Evolutionary conservation across 345 rosid species (phyloP), one percentile per base, ranked within the genome.

Genomic region (Boechera stricta): DNA sequence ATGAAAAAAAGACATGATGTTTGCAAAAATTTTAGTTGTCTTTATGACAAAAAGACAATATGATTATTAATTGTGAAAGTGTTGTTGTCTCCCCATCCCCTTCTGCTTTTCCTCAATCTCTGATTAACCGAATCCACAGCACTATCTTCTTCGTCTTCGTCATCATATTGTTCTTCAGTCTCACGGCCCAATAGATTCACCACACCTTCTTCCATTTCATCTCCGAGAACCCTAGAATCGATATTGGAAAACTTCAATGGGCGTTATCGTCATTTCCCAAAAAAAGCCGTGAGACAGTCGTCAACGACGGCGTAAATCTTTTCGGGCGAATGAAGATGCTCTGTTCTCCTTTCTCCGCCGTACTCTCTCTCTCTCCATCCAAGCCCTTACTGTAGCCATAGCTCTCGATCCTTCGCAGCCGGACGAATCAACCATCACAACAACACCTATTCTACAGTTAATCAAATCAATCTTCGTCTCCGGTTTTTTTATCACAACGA

Each of bases 371-470:
- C 67, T 82, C 58, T 53, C 69, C 45, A 15, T 67, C 62, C 84
- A 53, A 49, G 12, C 67, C 58, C 73, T 69, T 16, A 38, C 76
- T 48, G 54, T 73, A 32, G 15, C 80, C 54, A 2, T 66, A 39
- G 75, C 85, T 38, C 73, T 80, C 38, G 72, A 71, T 78, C 80
- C 72, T 52, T 63, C 81, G 5, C 83, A 78, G 32, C 56, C 78
- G n/a, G 66, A 59, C 77, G 58, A 71, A 32, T 59, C 63, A 52
- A 80, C 47, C 38, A 78, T 76, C 74, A 61, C 65, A 5, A 29
- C 24, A 64, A 44, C 65, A 10, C 81, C 74, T 3, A 67, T 84
- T 79, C 49, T 85, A 45, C 84, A 82, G 90, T 64, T 71, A 59
- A 12, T 74, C 52, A 64, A 60, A 28, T 28, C 75, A 64, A 12